A percentile compares a stretch with the other conserved stretches of the same genome.
phyloP scores from a whole-genome alignment of 2,329 filamentous ascomycete species.

The Colletotrichum musicola region DNA sequence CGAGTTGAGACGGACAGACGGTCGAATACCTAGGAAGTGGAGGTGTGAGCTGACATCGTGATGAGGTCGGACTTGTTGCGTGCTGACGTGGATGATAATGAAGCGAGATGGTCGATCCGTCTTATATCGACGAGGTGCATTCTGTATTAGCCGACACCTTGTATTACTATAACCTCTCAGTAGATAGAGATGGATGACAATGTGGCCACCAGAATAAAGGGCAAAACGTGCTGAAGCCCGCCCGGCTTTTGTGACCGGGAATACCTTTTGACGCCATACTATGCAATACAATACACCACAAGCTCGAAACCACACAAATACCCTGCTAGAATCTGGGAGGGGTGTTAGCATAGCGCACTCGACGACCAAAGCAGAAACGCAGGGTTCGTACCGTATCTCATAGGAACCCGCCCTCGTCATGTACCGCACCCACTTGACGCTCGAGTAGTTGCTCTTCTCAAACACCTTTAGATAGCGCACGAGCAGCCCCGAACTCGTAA shows the following conservation, averaged over 20 bases:
- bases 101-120: neutral
- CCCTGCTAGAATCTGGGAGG: conserved; percentile 49
- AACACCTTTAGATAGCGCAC: conserved; percentile 98
- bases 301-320: conserved; percentile 35
- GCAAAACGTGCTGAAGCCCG: conserved; percentile 37
- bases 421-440: conserved; percentile 98
- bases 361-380: neutral
- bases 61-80: neutral
- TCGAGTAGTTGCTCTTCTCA: conserved; percentile 99
- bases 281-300: conserved; percentile 34
- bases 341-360: conserved; percentile 30
- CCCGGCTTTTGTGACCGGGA: conserved; percentile 33
- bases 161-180: conserved; percentile 32
- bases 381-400: conserved; percentile 80
- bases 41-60: neutral
- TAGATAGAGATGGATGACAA: conserved; percentile 24
- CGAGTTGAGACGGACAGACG: neutral
- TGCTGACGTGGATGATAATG: conserved; percentile 1
- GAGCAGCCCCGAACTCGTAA: conserved; percentile 91
- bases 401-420: conserved; percentile 99
- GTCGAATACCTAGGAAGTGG: neutral
- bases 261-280: conserved; percentile 39
- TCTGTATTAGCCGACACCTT: conserved; percentile 19
- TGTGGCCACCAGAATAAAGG: conserved; percentile 27
- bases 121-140: neutral